Evolutionary conservation across 768 basidiomycete species (phyloP), one percentile per base, ranked within the genome.

Genomic region (Boletus rex-veris): DNA sequence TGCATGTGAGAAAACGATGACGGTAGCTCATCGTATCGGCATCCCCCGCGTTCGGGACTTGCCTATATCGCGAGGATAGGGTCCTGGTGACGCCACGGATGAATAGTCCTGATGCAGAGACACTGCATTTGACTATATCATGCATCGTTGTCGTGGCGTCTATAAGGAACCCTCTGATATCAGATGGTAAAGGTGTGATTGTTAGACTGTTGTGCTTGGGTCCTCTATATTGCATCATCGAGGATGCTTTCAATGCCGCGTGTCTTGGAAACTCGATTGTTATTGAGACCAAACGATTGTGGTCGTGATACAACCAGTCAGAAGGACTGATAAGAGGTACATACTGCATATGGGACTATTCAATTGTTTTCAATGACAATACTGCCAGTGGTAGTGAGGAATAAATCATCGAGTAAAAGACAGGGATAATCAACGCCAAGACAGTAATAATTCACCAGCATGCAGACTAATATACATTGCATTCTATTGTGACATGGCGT

Each of bases 391-490:
- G 28, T 28, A 28, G 7, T 28, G 28, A 28, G 8, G 28, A 8
- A 8, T 28, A 28, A 28, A 28, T 28, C 28, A 2, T 28, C 28
- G 12, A 35, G 33, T 5, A 14, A 14, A 35, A 35, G 33, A 35
- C 33, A 4, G 33, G 3, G 33, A 5, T 35, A 14, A 33, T n/a
- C 16, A 38, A 18, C 37, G 18, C 16, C 7, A 8, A 26, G 7
- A 45, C 16, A n/a, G 7, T 28, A 7, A 26, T 14, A 35, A 37
- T 56, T 52, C 51, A 48, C 50, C 48, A 46, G 37, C 52, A 48
- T 58, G 54, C 47, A 43, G 35, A 49, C 45, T 61, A 55, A 51
- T 58, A 63, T 55, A 63, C 62, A 62, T 41, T 41, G 44, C 48
- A 21, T 28, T 59, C 57, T 61, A 63, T 60, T 46, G 55, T 50